Conservation (phyloP, 768 basidiomycete species). For the Agaricus subrufescens region DNA sequence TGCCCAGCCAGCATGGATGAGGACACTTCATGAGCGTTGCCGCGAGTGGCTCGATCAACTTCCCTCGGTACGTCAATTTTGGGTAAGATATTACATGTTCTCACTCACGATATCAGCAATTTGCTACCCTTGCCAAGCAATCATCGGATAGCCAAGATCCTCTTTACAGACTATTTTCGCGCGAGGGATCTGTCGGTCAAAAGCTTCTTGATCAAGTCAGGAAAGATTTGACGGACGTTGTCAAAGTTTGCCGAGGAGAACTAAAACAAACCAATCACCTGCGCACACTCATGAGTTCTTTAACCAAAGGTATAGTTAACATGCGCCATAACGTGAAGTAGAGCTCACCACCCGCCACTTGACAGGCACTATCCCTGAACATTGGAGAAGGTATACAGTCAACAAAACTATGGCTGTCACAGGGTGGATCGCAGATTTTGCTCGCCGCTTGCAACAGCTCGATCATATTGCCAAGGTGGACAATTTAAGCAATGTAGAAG, state of each 20-base stretch:
- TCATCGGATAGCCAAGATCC: conserved; percentile 75
- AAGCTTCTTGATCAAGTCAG: conserved; percentile 77
- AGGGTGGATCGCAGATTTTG: conserved; percentile 82
- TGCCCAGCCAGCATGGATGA: conserved; percentile 93
- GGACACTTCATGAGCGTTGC: conserved; percentile 73
- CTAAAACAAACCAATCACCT: conserved; percentile 96
- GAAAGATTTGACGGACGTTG: conserved; percentile 76
- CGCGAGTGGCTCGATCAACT: conserved; percentile 77
- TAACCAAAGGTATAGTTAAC: conserved; percentile 71
- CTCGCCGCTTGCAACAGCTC: conserved; percentile 78
- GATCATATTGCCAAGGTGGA: conserved; percentile 63
- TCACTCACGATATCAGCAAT: conserved; percentile 36
- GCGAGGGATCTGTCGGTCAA: conserved; percentile 79
- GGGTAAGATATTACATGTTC: not conserved
- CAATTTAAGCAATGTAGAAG: conserved; percentile 64
- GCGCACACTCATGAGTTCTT: conserved; percentile 82
- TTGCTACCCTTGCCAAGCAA: conserved; percentile 62
- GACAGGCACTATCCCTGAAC: conserved; percentile 78
- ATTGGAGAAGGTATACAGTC: conserved; percentile 91
- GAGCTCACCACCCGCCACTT: not conserved
- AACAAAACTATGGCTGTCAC: conserved; percentile 76
- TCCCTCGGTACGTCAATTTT: conserved; percentile 54
- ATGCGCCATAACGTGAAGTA: conserved; percentile 1
- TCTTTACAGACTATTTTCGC: conserved; percentile 80
- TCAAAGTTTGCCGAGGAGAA: conserved; percentile 80